Conservation (phyloP, 2,329 filamentous ascomycete genomes). For the Cladophialophora immunda region DNA sequence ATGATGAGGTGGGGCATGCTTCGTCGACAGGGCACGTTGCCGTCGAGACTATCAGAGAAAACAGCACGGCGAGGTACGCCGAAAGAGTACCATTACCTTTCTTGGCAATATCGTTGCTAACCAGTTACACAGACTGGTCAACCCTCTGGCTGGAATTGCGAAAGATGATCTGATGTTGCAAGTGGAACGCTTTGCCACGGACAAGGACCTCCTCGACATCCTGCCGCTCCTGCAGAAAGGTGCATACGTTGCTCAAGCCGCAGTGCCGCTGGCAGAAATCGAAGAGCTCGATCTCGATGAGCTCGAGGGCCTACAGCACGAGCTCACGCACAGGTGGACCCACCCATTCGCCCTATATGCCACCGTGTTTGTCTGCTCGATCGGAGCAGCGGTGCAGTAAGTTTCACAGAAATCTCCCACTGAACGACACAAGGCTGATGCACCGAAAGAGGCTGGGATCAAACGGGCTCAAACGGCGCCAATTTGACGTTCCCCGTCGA, state of each 20-base stretch:
- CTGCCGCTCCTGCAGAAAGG: slow-evolving; percentile 32
- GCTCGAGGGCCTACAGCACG: slow-evolving; percentile 45
- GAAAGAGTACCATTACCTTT: neutral
- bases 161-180: slow-evolving; percentile 42
- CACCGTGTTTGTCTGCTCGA: slow-evolving; percentile 51
- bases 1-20: neutral
- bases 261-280: slow-evolving; percentile 42
- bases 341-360: slow-evolving; percentile 49
- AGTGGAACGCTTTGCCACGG: slow-evolving; percentile 46
- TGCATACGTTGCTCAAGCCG: slow-evolving; percentile 43
- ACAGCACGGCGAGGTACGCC: neutral
- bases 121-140: slow-evolving; percentile 36
- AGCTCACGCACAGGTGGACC: slow-evolving; percentile 48
- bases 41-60: neutral
- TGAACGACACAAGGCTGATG: slow-evolving; percentile 48
- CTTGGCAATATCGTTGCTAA: neutral
- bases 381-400: slow-evolving; percentile 56
- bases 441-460: slow-evolving; percentile 51
- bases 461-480: slow-evolving; percentile 56
- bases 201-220: slow-evolving; percentile 19
- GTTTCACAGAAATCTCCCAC: slow-evolving; percentile 61
- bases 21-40: neutral
- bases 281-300: slow-evolving; percentile 49
- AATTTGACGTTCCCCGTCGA: slow-evolving; percentile 53
- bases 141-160: slow-evolving; percentile 40